A percentile compares a stretch with the other conserved stretches of the same genome.
Conservation (phyloP, 495 filamentous ascomycete genomes). For the Mycothermus thermophilus region DNA sequence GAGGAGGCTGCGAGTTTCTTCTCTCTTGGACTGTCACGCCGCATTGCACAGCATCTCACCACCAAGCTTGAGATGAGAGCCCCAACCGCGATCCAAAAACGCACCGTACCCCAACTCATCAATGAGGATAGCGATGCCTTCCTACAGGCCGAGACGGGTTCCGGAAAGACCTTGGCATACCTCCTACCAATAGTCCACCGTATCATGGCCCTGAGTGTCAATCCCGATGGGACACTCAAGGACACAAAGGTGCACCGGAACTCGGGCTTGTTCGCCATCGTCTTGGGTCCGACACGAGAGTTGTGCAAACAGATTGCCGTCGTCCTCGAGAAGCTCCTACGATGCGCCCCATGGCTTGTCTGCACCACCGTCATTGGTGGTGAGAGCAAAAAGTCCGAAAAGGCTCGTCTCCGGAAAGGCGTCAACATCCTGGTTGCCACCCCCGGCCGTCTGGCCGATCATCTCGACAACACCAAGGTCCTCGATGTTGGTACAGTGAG, state of each 20-base stretch:
- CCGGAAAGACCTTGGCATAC: conserved; percentile 92
- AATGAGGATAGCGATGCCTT: conserved; percentile 83
- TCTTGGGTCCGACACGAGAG: conserved; percentile 85
- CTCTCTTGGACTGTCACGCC: conserved; percentile 60
- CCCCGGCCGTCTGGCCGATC: conserved; percentile 77
- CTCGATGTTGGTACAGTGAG: conserved; percentile 77
- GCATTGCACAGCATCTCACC: conserved; percentile 67
- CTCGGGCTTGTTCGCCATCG: conserved; percentile 82
- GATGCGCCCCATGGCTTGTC: conserved; percentile 79
- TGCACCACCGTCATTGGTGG: conserved; percentile 86
- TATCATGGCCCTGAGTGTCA: conserved; percentile 60
- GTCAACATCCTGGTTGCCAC: conserved; percentile 92
- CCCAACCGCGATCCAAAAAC: conserved; percentile 88
- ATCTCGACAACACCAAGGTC: conserved; percentile 79
- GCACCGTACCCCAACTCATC: conserved; percentile 57
- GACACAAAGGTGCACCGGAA: conserved; percentile 50
- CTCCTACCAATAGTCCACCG: conserved; percentile 80
- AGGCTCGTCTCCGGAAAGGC: conserved; percentile 81
- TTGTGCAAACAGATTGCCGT: conserved; percentile 81
- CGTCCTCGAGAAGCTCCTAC: conserved; percentile 68
- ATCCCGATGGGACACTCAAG: conserved; percentile 30
- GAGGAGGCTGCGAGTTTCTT: conserved; percentile 74
- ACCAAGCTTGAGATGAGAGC: conserved; percentile 78
- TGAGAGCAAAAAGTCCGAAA: conserved; percentile 95
- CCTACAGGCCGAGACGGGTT: conserved; percentile 92